Evolutionary conservation across 2,329 filamentous ascomycete genomes (phyloP).

Genomic region (Talaromyces sp.): DNA sequence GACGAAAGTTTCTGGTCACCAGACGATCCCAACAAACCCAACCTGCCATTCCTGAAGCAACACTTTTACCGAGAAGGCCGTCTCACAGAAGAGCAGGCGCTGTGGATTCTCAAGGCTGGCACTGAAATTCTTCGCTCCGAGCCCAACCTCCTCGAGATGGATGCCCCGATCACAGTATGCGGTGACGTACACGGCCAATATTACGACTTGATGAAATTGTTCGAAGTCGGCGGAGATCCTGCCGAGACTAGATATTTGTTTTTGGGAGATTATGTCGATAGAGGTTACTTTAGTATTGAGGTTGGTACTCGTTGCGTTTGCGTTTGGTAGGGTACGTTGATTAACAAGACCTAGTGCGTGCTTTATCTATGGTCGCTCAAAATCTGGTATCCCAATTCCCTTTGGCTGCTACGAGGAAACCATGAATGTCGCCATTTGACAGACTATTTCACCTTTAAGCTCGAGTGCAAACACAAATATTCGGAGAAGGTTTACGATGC

Average conservation of each 20-base stretch:
- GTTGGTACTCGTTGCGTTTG: constrained; percentile 38
- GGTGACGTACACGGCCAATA: constrained; percentile 99
- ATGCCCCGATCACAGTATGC: constrained; percentile 97
- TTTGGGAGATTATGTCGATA: constrained; percentile 94
- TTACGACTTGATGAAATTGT: constrained; percentile 99
- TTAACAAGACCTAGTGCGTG: constrained; percentile 63
- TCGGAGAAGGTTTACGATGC: constrained; percentile 94
- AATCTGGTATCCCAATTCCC: constrained; percentile 96
- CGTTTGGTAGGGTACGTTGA: not conserved
- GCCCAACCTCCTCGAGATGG: constrained; percentile 97
- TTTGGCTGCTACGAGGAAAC: constrained; percentile 96
- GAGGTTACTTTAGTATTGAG: constrained; percentile 98
- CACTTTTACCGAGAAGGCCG: constrained; percentile 98
- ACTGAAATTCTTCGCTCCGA: constrained; percentile 84
- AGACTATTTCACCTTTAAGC: constrained; percentile 99
- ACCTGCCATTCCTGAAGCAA: constrained; percentile 92
- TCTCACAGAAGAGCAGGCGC: constrained; percentile 91
- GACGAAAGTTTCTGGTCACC: constrained; percentile 94
- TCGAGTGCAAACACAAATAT: constrained; percentile 99
- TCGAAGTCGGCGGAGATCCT: constrained; percentile 95
- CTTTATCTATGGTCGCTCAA: constrained; percentile 97
- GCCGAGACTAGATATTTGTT: constrained; percentile 96
- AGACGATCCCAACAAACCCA: constrained; percentile 79
- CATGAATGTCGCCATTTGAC: constrained; percentile 98
- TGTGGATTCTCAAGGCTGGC: constrained; percentile 89